A percentile compares a stretch with the other conserved stretches of the same genome.
Conservation (phyloP, 2,329 filamentous ascomycete genomes). For the Zymoseptoria pseudotritici region DNA sequence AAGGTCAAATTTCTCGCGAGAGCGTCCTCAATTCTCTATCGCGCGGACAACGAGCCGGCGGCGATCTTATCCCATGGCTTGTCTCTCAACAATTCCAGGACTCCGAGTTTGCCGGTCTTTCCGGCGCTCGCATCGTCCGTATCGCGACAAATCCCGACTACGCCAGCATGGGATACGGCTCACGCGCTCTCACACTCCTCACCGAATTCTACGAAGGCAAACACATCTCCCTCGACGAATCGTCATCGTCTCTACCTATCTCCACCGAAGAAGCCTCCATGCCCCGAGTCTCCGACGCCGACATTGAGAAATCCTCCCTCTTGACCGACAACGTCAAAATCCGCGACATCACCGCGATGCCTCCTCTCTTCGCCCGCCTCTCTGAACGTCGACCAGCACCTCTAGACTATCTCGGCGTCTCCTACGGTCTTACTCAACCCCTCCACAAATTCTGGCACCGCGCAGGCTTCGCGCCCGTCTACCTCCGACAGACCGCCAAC, state of each 20-base stretch:
- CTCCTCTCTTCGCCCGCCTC: constrained; percentile 83
- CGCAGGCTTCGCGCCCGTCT: constrained; percentile 76
- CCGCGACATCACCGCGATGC: constrained; percentile 83
- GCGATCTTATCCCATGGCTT: constrained; percentile 94
- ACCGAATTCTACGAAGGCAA: constrained; percentile 92
- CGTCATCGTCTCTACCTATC: constrained; percentile 41
- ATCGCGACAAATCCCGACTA: constrained; percentile 97
- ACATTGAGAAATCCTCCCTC: constrained; percentile 67
- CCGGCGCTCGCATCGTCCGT: constrained; percentile 82
- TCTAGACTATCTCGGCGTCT: constrained; percentile 91
- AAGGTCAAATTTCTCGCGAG: constrained; percentile 88
- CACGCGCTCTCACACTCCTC: constrained; percentile 77
- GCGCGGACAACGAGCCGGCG: constrained; percentile 78
- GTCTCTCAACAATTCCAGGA: constrained; percentile 98
- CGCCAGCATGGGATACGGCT: constrained; percentile 84
- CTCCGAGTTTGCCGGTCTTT: constrained; percentile 88
- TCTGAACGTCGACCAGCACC: constrained; percentile 70
- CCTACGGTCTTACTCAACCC: constrained; percentile 78
- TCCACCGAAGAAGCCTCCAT: constrained; percentile 46
- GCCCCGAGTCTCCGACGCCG: constrained; percentile 71
- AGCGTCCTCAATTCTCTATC: constrained; percentile 87
- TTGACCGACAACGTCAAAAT: constrained; percentile 84
- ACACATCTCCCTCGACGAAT: constrained; percentile 76
- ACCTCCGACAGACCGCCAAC: constrained; percentile 89
- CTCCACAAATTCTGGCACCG: constrained; percentile 98